Conservation (phyloP, 108 stramenopile genomes). For the Nitzschia sp. region DNA sequence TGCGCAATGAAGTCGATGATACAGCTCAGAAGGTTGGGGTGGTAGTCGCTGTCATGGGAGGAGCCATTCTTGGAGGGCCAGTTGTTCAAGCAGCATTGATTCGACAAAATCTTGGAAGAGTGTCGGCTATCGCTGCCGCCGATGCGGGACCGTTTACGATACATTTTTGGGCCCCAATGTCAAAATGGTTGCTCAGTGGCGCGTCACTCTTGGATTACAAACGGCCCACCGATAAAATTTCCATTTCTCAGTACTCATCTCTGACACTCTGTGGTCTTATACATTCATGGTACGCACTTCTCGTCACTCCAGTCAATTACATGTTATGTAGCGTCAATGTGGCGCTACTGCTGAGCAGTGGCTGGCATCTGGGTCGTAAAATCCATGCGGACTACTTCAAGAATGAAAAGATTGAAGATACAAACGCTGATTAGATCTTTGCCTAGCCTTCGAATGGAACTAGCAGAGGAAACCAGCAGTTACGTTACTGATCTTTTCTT, state of each 20-base stretch:
- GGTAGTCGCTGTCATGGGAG: too few relatives aligned
- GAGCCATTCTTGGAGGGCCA: too few relatives aligned
- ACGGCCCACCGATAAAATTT: conserved; percentile 83
- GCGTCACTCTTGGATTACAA: conserved; percentile 78
- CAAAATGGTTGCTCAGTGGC: conserved; percentile 85
- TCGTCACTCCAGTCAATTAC: conserved; percentile 87
- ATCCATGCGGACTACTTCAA: conserved; percentile 88
- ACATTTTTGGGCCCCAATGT: conserved; percentile 82
- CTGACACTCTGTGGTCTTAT: conserved; percentile 84
- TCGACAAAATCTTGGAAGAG: too few relatives aligned
- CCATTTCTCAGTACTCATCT: conserved; percentile 79
- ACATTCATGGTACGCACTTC: conserved; percentile 80
- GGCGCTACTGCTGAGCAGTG: conserved; percentile 78
- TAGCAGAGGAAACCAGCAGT: too few relatives aligned
- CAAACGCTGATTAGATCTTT: too few relatives aligned
- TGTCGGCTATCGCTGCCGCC: too few relatives aligned
- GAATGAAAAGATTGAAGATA: too few relatives aligned
- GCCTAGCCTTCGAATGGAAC: too few relatives aligned
- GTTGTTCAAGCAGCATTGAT: too few relatives aligned
- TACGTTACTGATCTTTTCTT: too few relatives aligned
- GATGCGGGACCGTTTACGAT: conserved; percentile 47
- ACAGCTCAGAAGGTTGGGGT: too few relatives aligned
- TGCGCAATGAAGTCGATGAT: too few relatives aligned
- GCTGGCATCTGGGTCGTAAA: conserved; percentile 88
- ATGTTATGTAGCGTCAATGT: conserved; percentile 84